These are phyloP conservation scores for Lumnitzera racemosa DNA, from an alignment of 345 rosid species.

Conservation along the genomic window DNA sequence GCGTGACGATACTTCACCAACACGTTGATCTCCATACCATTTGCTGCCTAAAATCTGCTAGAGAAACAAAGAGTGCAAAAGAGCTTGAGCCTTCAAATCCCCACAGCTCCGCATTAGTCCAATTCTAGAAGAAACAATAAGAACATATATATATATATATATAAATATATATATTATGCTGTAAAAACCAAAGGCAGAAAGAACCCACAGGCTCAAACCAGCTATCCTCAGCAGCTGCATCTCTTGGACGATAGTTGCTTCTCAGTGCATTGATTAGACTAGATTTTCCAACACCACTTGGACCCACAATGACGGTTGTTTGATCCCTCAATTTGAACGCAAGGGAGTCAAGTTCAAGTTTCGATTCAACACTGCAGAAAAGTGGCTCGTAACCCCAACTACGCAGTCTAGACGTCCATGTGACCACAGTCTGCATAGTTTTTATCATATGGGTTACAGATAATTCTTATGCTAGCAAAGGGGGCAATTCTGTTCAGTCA, in stretches of 20 bases:
- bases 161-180: not conserved
- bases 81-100: not conserved
- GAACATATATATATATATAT: not conserved
- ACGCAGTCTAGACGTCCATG: constrained; percentile 59
- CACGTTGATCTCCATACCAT: constrained; percentile 74
- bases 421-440: constrained; percentile 42
- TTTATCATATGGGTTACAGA: not conserved
- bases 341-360: constrained; percentile 54
- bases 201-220: constrained; percentile 70
- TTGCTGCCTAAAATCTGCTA: constrained; percentile 61
- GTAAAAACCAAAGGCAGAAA: constrained; percentile 4
- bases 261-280: constrained; percentile 78
- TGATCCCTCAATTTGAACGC: constrained; percentile 55
- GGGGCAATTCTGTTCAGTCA: no score
- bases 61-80: not conserved
- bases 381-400: constrained; percentile 79
- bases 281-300: constrained; percentile 99
- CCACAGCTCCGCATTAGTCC: not conserved
- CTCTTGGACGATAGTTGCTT: constrained; percentile 27
- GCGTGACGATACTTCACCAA: constrained; percentile 75
- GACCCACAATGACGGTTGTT: constrained; percentile 89
- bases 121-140: not conserved
- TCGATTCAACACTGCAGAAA: constrained; percentile 74
- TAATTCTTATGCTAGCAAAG: no score
- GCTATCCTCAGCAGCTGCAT: constrained; percentile 35